Evolutionary conservation across 331 rosid species (phyloP).

Genomic region (Ulmus americana): DNA sequence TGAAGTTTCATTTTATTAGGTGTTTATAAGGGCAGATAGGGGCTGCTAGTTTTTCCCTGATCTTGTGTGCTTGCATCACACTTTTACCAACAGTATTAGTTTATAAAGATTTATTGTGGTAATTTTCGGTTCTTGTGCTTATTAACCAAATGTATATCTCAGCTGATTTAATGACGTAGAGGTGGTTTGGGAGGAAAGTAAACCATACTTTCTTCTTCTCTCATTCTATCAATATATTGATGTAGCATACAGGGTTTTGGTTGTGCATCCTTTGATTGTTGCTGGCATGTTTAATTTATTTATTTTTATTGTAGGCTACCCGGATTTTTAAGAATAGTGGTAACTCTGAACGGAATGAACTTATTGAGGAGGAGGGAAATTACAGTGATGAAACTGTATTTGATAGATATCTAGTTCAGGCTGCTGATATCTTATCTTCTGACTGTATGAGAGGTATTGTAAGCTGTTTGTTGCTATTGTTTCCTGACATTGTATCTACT

Average conservation of each 20-base stretch:
- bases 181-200: neutral
- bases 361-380: conserved; percentile 61
- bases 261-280: neutral
- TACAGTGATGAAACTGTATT: conserved; percentile 44
- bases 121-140: neutral
- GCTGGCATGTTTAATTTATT: neutral
- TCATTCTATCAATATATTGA: neutral
- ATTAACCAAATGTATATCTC: neutral
- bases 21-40: too few relatives aligned
- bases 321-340: conserved; percentile 58
- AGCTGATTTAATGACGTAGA: neutral
- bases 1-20: too few relatives aligned
- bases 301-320: conserved; percentile 46
- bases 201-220: conserved; percentile 2
- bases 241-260: neutral
- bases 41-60: neutral
- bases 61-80: neutral
- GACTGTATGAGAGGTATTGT: conserved; percentile 50
- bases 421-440: conserved; percentile 44
- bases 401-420: conserved; percentile 58
- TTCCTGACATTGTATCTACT: conserved; percentile 11
- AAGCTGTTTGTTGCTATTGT: conserved; percentile 6
- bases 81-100: neutral
- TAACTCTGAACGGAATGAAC: conserved; percentile 56
- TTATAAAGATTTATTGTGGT: neutral